Conservation (phyloP, 176 grass and related monocot species). For the Oryza glumipatula region DNA sequence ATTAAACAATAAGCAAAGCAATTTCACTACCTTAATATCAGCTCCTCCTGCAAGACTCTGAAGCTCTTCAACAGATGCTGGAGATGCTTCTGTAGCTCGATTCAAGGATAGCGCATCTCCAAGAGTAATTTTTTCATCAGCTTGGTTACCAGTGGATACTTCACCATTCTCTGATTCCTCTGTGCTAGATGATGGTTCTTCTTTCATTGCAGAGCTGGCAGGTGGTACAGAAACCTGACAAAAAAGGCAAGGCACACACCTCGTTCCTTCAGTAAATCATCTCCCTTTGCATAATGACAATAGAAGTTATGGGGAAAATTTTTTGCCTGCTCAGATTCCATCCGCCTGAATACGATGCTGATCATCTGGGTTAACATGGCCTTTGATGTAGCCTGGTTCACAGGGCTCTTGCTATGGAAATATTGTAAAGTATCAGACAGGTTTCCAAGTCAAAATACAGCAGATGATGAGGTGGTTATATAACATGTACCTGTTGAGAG, state of each 20-base stretch:
- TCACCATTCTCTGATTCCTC: slow-evolving; percentile 74
- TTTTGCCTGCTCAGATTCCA: slow-evolving; percentile 86
- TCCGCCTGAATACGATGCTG: slow-evolving; percentile 94
- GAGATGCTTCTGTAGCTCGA: slow-evolving; percentile 56
- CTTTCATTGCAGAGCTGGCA: slow-evolving; percentile 54
- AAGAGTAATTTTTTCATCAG: slow-evolving; percentile 64
- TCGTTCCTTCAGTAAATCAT: slow-evolving; percentile 11
- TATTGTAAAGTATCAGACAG: slow-evolving; percentile 45
- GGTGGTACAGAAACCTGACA: slow-evolving; percentile 59
- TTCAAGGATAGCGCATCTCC: slow-evolving; percentile 86
- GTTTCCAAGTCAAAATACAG: slow-evolving; percentile 32
- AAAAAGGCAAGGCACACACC: slow-evolving; percentile 33
- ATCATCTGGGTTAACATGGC: slow-evolving; percentile 99
- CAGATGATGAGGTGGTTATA: slow-evolving; percentile 29
- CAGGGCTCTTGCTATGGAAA: slow-evolving; percentile 87
- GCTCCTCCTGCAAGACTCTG: slow-evolving; percentile 96
- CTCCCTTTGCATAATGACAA: slow-evolving; percentile 28
- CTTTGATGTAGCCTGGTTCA: slow-evolving; percentile 99
- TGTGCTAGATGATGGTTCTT: slow-evolving; percentile 55
- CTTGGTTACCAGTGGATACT: slow-evolving; percentile 67
- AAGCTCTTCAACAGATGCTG: slow-evolving; percentile 92
- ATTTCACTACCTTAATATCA: slow-evolving; percentile 83
- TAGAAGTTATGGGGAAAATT: slow-evolving; percentile 17
- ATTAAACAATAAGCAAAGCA: slow-evolving; percentile 36
- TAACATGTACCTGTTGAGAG: slow-evolving; percentile 88